These are phyloP conservation scores for Irpex sp. DNA, from an alignment of 1,284 basidiomycete species.

Conservation along the genomic window DNA sequence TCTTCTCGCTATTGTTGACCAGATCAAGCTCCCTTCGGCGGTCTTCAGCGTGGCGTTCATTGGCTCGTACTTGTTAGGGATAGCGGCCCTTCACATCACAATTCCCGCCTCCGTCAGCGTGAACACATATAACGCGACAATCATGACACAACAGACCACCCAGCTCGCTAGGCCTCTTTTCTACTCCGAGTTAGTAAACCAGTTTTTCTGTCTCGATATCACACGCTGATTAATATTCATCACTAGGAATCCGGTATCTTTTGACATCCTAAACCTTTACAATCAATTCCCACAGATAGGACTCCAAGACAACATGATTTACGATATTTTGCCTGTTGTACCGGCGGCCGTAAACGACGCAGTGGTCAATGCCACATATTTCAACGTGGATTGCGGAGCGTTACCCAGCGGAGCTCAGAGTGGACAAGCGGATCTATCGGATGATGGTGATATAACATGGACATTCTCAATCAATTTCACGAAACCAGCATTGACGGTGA, in stretches of 20 bases:
- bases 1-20: neutral
- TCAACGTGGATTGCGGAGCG: too few species aligned
- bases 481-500: too few species aligned
- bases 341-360: neutral
- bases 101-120: neutral
- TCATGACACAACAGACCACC: neutral
- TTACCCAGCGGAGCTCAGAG: too few species aligned
- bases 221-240: too few species aligned
- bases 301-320: constrained; percentile 4
- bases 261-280: neutral
- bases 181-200: neutral
- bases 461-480: too few species aligned
- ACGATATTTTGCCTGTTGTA: constrained; percentile 7
- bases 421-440: too few species aligned
- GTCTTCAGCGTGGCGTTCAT: neutral
- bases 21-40: neutral
- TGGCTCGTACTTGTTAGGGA: neutral
- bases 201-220: neutral
- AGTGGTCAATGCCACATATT: neutral
- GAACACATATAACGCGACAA: neutral
- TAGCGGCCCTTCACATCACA: constrained; percentile 1
- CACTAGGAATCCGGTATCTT: neutral
- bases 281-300: neutral
- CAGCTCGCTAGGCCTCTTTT: neutral
- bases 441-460: too few species aligned